Evolutionary conservation across 805 yeast species (phyloP).

Genomic region (Pichia nanzhaoensis): DNA sequence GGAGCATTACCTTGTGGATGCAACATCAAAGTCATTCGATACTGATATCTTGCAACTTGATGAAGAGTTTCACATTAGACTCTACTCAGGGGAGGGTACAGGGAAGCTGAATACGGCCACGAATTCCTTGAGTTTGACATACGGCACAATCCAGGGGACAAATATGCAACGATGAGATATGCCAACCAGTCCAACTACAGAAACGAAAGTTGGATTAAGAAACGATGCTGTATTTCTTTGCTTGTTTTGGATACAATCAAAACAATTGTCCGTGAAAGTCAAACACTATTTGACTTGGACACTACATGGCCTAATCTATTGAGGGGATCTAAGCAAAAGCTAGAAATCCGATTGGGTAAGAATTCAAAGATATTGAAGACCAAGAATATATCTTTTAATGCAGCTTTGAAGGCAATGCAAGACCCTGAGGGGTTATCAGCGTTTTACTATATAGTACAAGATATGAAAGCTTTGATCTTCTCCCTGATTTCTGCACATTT

Average conservation of each 20-base stretch:
- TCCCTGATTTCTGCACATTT: conserved; percentile 28
- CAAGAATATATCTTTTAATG: conserved; percentile 21
- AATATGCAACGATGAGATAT: conserved; percentile 26
- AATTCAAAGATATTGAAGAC: conserved; percentile 32
- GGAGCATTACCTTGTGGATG: too few species aligned
- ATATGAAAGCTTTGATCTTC: conserved; percentile 37
- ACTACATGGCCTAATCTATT: conserved; percentile 35
- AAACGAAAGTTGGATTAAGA: conserved; percentile 35
- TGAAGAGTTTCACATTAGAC: conserved; percentile 31
- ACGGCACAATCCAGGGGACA: conserved; percentile 11
- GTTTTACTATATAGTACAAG: conserved; percentile 38
- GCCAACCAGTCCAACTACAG: conserved; percentile 43
- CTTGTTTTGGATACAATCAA: conserved; percentile 31
- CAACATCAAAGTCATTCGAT: not conserved
- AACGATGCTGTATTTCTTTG: conserved; percentile 32
- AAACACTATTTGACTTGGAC: conserved; percentile 35
- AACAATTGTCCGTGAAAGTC: conserved; percentile 32
- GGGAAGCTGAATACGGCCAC: conserved; percentile 32
- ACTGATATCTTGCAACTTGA: not conserved
- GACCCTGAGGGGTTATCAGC: conserved; percentile 40
- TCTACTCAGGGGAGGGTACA: conserved; percentile 33
- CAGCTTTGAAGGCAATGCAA: conserved; percentile 7
- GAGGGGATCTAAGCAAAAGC: conserved; percentile 36
- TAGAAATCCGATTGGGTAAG: conserved; percentile 34
- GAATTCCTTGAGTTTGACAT: conserved; percentile 34